phyloP scores from a whole-genome alignment of 345 rosid genomes.

The Acer saccharum region DNA sequence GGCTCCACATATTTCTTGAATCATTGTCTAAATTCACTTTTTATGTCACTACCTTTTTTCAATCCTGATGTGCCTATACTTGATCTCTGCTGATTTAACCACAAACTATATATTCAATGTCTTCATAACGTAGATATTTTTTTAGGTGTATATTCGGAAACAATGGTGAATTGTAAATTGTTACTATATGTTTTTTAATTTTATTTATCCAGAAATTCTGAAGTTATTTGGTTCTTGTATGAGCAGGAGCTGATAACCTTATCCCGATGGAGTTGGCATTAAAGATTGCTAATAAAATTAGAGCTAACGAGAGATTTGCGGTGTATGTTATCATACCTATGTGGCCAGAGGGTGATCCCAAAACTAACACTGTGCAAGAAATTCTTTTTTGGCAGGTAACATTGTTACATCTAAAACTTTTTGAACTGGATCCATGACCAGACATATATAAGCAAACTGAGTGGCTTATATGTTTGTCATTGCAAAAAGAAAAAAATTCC shows the following conservation, averaged over 20 bases:
- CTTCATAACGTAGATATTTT: background rate
- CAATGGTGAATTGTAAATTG: background rate
- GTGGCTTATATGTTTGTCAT: background rate
- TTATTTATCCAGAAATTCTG: background rate
- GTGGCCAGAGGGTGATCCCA: slow-evolving; percentile 99
- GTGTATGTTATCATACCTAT: slow-evolving; percentile 86
- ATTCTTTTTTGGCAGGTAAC: slow-evolving; percentile 96
- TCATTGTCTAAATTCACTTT: background rate
- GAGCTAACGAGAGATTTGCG: slow-evolving; percentile 84
- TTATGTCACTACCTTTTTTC: background rate
- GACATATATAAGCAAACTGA: background rate
- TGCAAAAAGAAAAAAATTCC: background rate
- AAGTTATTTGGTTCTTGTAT: slow-evolving; percentile 16
- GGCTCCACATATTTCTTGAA: background rate
- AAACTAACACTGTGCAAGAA: slow-evolving; percentile 77
- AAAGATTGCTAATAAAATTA: slow-evolving; percentile 87
- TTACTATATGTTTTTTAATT: background rate
- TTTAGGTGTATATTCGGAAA: background rate
- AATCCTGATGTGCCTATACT: background rate
- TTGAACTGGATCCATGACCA: background rate
- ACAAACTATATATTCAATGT: background rate
- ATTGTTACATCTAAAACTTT: background rate
- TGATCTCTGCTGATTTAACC: background rate
- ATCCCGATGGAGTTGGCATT: slow-evolving; percentile 96
- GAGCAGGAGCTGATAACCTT: slow-evolving; percentile 91